phyloP scores from a whole-genome alignment of 805 yeast genomes.

The Schwanniomyces vanrijiae region DNA sequence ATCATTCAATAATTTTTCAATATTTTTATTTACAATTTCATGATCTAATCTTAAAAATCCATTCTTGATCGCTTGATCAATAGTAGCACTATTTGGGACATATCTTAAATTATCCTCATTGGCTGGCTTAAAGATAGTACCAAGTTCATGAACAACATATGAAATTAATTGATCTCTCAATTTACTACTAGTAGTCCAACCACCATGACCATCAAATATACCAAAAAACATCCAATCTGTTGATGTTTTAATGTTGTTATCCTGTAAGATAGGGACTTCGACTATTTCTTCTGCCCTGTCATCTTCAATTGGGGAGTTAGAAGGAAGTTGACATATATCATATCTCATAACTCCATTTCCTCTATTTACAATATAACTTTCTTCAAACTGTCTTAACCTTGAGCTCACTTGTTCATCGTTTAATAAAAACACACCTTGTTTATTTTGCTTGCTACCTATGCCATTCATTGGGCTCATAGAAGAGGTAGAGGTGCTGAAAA shows the following conservation, averaged over 20 bases:
- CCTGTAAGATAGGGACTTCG: constrained; percentile 67
- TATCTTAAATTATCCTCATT: constrained; percentile 53
- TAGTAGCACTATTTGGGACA: constrained; percentile 64
- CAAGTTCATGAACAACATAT: constrained; percentile 74
- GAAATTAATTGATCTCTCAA: constrained; percentile 76
- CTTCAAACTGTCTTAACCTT: constrained; percentile 70
- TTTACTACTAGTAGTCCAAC: constrained; percentile 89
- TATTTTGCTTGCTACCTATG: constrained; percentile 44
- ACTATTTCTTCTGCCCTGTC: constrained; percentile 83
- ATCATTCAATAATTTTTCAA: constrained; percentile 65
- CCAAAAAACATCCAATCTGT: constrained; percentile 94
- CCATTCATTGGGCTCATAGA: constrained; percentile 44
- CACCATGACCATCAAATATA: constrained; percentile 95
- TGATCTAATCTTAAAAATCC: constrained; percentile 86
- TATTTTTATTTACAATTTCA: constrained; percentile 76
- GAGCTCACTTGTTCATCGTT: constrained; percentile 71
- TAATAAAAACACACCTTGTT: constrained; percentile 56
- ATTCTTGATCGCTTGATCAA: constrained; percentile 75
- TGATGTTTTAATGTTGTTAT: constrained; percentile 49
- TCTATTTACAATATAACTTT: constrained; percentile 75
- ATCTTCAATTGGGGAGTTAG: constrained; percentile 93
- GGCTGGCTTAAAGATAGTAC: constrained; percentile 58
- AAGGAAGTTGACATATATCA: constrained; percentile 85
- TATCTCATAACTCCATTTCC: constrained; percentile 87
- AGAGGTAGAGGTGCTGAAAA: constrained; percentile 42